Evolutionary conservation across 2,329 filamentous ascomycete genomes (phyloP), one percentile per base, ranked within the genome.

Genomic region (Paraphaeosphaeria sporulosa): DNA sequence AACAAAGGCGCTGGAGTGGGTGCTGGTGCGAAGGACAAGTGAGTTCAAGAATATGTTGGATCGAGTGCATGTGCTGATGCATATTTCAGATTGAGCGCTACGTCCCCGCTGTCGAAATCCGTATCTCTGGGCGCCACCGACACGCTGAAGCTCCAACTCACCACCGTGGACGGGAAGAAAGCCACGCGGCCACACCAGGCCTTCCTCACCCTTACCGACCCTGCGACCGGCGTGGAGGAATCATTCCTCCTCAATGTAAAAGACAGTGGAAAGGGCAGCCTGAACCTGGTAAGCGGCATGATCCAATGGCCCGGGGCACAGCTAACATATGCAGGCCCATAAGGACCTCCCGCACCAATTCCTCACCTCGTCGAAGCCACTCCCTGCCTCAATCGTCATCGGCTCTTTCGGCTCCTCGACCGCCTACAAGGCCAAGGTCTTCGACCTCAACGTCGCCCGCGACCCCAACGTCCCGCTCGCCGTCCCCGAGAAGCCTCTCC

Each of bases 151-250:
- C 82, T 99, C 67, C 80, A 88, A 67, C 82, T 99, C 71, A 96
- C 93, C 36, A 86, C 92, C 9, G 90, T 90, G 76, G 92, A 97
- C 73, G 89, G 87, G 74, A 88, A 89, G 79, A 89, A 88, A 69
- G 85, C 87, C 49, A 94, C 93, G 84, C 88, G 91, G 66, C 93
- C 95, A 69, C 95, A 99, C 80, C 95, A 99, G 80, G 93, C 93
- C 6, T 97, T 97, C 82, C 84, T 99, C 56, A 85, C 95, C 17
- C 80, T 99, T 59, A 89, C 87, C 70, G 93, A 98, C 69, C 82
- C 85, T 12, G 81, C 84, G 13, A 89, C 89, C 12, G 92, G 92
- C 38, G 83, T 99, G 49, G 94, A 98, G 78, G 89, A 93, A 25
- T 93, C 94, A 0, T 97, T 94, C 72, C 88, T 93, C 1, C 85